Percentiles rank a stretch among this genome's conserved stretches.
Evolutionary conservation across 2,329 filamentous ascomycete species (phyloP).

Genomic region (Pseudopyricularia cyperi): DNA sequence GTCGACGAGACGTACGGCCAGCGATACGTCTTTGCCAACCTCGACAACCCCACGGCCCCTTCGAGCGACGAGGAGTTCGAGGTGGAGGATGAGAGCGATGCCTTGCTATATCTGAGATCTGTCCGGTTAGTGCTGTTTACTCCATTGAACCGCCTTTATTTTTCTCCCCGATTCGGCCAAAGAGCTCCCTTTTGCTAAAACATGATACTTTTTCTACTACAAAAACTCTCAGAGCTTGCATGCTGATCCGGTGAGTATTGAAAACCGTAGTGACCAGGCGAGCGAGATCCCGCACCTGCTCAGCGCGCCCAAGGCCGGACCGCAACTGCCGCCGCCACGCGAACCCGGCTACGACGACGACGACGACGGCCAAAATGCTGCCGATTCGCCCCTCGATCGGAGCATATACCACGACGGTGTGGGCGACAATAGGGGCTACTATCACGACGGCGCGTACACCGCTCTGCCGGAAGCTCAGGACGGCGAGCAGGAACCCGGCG

Average conservation of each 20-base stretch:
- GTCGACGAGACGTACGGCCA: conserved; percentile 45
- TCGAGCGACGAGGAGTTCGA: conserved; percentile 44
- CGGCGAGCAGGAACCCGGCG: conserved; percentile 12
- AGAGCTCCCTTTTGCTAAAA: conserved; percentile 15
- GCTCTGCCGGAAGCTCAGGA: conserved; percentile 35
- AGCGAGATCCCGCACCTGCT: conserved; percentile 58
- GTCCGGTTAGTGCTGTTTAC: conserved; percentile 44
- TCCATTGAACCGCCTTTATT: neutral
- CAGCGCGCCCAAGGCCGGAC: conserved; percentile 44
- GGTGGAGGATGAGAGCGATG: conserved; percentile 55
- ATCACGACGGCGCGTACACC: conserved; percentile 68
- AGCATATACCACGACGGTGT: conserved; percentile 33
- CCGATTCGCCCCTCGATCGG: conserved; percentile 21
- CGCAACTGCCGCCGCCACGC: conserved; percentile 28
- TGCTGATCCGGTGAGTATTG: conserved; percentile 38
- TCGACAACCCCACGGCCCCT: conserved; percentile 32
- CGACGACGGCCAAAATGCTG: conserved; percentile 12
- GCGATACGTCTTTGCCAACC: conserved; percentile 56
- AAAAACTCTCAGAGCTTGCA: conserved; percentile 6
- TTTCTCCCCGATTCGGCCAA: conserved; percentile 2
- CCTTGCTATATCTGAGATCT: conserved; percentile 56
- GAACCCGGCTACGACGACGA: conserved; percentile 17
- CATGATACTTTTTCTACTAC: conserved; percentile 6
- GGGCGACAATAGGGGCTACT: conserved; percentile 50
- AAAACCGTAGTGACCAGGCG: conserved; percentile 54